These are phyloP conservation scores for Tricholoma flavovirens DNA, from an alignment of 768 basidiomycete genomes.

Conservation along the genomic window DNA sequence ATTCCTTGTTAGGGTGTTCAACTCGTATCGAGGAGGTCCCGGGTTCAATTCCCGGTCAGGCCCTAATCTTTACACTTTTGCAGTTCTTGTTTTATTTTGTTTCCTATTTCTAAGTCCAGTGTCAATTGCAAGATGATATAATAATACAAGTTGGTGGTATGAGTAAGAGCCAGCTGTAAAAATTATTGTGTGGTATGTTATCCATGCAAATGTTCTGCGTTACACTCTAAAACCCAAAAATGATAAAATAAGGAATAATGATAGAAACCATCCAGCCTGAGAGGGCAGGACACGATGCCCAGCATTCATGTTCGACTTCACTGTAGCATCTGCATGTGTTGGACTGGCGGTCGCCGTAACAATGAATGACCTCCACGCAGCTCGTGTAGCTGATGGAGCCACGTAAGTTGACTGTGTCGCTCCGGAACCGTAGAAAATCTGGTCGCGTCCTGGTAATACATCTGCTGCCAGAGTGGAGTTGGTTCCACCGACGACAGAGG, in stretches of 20 bases:
- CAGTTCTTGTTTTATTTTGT: neutral
- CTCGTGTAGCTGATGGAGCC: constrained; percentile 49
- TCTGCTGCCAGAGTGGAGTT: constrained; percentile 37
- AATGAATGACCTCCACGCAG: constrained; percentile 51
- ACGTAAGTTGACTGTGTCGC: constrained; percentile 47
- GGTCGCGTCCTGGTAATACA: constrained; percentile 48
- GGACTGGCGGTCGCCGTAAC: constrained; percentile 30
- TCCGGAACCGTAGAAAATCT: constrained; percentile 49
- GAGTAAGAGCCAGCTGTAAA: neutral
- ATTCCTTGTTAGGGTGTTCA: constrained; percentile 51
- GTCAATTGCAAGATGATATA: too few relatives aligned
- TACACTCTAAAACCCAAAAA: neutral
- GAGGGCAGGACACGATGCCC: neutral
- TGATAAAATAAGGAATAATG: neutral
- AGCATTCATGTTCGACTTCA: neutral
- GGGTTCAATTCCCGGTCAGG: constrained; percentile 86
- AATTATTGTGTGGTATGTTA: neutral
- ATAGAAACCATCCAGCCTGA: neutral
- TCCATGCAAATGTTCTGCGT: neutral
- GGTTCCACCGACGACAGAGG: constrained; percentile 43
- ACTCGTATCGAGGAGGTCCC: constrained; percentile 67
- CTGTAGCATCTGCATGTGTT: neutral
- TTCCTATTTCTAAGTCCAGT: too few relatives aligned
- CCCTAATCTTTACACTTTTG: constrained; percentile 26
- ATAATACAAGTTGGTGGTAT: neutral